Evolutionary conservation across 345 rosid genomes (phyloP), one percentile per base, ranked within the genome.

Genomic region (Kandelia obovata): DNA sequence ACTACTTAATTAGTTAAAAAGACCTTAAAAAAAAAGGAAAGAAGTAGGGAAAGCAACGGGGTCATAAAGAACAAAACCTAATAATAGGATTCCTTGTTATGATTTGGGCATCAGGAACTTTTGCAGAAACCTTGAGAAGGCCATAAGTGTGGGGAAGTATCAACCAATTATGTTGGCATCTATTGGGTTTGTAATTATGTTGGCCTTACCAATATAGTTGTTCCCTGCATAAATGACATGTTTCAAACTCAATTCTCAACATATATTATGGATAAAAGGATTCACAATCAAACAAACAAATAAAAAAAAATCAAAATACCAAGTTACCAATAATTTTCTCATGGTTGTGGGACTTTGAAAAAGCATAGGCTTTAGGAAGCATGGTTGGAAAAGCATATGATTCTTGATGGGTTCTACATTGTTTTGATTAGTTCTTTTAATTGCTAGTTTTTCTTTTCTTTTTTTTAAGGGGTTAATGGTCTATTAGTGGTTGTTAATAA

Each of bases 31-130:
- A 53, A 2, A 53, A 53, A 21, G n/a, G 26, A 47, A 31, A 30
- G n/a, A n/a, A 61, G 3, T 31, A 30, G 39, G 53, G 31, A 74
- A 58, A 23, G 26, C 11, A 10, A 51, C 15, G 0, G 3, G 39
- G 13, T 9, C 5, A 27, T 5, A 6, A 56, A 9, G 8, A 17
- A 20, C 31, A 35, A 46, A 21, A 94, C 99, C 93, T 95, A 53
- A 81, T 69, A 17, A 89, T 73, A 0, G 97, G 96, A 81, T 87
- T 98, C 64, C 92, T 87, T 0, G 90, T 84, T 65, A 95, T 95
- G 75, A 95, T 85, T 53, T 88, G 92, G 79, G 99, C 99, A 83
- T 92, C 97, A 55, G 94, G 71, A 39, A 95, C 98, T 79, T 87
- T 85, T 5, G 96, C 91, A 66, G 92, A 79, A 51, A 80, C 90